Evolutionary conservation across 2,329 filamentous ascomycete species (phyloP), one percentile per base, ranked within the genome.

Genomic region (Ceratocystis alfenasii): DNA sequence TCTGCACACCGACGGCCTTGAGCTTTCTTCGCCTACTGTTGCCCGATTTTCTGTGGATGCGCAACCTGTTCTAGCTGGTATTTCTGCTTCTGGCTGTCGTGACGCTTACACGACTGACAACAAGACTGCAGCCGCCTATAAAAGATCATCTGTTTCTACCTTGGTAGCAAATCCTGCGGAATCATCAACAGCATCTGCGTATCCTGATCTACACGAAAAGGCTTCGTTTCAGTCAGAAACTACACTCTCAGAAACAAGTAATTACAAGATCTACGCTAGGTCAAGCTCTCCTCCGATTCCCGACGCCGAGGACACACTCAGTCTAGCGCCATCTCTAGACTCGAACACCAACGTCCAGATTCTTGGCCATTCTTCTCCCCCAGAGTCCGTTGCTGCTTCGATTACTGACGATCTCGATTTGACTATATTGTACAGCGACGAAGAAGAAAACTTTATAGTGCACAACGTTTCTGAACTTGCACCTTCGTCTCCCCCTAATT

Each of bases 341-440:
- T 65, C 68, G n/a, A 60, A 65, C 70, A 59, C 66, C 28, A 85
- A 85, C 70, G 79, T 82, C 71, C 77, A 79, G 68, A 71, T 84
- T 28, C 72, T 82, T 59, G 79, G 77, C 57, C 76, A 78, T 59
- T 80, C 81, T 1, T 83, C 82, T 0, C 79, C 78, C 17, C 71
- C 74, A 1, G 74, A 75, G 10, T 78, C 73, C 59, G 72, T 73
- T 71, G 73, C 72, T 72, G 74, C 70, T 5, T 72, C 74, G 7
- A 75, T 76, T 65, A 77, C 75, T 68, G 75, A 79, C 68, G 74
- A 75, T 64, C 86, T 86, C 70, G 85, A 82, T 73, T 73, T 83
- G 17, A 70, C 85, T 20, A 50, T 63, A 15, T 61, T 64, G 6
- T 68, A 65, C 44, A 68, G 66, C 8, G 66, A 68, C 61, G 66